These are phyloP conservation scores for Ramalina peruviana DNA, from an alignment of 495 filamentous ascomycete genomes.

Conservation along the genomic window DNA sequence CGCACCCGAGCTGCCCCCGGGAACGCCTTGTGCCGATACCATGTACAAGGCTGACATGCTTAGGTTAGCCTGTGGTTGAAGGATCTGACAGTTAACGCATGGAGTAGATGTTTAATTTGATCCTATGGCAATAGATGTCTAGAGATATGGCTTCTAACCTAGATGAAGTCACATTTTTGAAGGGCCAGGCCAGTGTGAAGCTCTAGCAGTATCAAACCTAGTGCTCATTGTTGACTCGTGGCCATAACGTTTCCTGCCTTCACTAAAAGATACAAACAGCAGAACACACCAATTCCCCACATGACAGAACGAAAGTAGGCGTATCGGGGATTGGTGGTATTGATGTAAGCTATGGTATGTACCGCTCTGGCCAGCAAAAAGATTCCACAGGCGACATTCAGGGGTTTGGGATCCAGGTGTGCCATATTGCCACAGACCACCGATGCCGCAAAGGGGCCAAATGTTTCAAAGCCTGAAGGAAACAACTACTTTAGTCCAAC, in stretches of 20 bases:
- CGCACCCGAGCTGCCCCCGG: too few relatives aligned
- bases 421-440: constrained; percentile 28
- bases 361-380: constrained; percentile 18
- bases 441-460: constrained; percentile 26
- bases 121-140: too few relatives aligned
- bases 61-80: too few relatives aligned
- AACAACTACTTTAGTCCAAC: not conserved
- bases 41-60: too few relatives aligned
- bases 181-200: too few relatives aligned
- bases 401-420: constrained; percentile 11
- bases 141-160: too few relatives aligned
- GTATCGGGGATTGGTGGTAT: not conserved
- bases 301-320: constrained; percentile 1
- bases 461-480: constrained; percentile 22
- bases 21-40: too few relatives aligned
- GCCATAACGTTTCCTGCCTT: constrained; percentile 11
- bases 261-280: constrained; percentile 7
- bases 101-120: too few relatives aligned
- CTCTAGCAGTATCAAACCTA: too few relatives aligned
- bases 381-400: constrained; percentile 18
- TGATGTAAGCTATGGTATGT: constrained; percentile 22
- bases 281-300: not conserved
- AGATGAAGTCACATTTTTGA: too few relatives aligned
- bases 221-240: not conserved
- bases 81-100: too few relatives aligned